Evolutionary conservation across 495 filamentous ascomycete species (phyloP).

Genomic region (Talaromyces adpressus): DNA sequence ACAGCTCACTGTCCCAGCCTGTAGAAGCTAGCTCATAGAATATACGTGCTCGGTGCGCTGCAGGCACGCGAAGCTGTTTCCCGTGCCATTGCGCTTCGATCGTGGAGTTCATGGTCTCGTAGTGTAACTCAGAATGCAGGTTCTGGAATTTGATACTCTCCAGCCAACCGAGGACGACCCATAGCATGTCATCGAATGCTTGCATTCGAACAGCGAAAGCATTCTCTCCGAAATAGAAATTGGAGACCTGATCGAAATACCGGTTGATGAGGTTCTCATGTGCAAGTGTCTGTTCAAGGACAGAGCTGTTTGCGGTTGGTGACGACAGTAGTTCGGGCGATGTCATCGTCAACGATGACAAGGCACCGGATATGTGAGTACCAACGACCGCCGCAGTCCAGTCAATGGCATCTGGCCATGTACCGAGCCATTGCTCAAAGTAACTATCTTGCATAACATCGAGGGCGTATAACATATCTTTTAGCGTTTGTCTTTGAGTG

Average conservation of each 20-base stretch:
- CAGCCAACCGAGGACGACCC: slow-evolving; percentile 92
- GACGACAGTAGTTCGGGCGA: slow-evolving; percentile 17
- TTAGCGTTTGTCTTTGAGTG: slow-evolving; percentile 18
- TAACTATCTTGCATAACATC: slow-evolving; percentile 69
- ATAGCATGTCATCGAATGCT: slow-evolving; percentile 94
- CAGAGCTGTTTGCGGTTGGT: slow-evolving; percentile 3
- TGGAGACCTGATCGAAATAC: slow-evolving; percentile 70
- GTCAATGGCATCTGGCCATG: slow-evolving; percentile 83
- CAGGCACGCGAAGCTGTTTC: slow-evolving; percentile 64
- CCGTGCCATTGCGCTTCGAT: slow-evolving; percentile 57
- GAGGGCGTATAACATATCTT: slow-evolving; percentile 52
- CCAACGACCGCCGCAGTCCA: slow-evolving; percentile 89
- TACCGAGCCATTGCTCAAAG: slow-evolving; percentile 71
- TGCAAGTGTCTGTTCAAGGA: slow-evolving; percentile 29
- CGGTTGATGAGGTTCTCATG: slow-evolving; percentile 70
- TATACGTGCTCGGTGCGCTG: slow-evolving; percentile 77
- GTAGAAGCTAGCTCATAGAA: slow-evolving; percentile 77
- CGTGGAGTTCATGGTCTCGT: slow-evolving; percentile 11
- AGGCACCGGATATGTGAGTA: slow-evolving; percentile 67
- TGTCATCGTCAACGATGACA: slow-evolving; percentile 53
- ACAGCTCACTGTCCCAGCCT: slow-evolving; percentile 80
- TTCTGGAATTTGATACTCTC: slow-evolving; percentile 72
- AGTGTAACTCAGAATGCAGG: slow-evolving; percentile 58
- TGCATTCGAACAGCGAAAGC: slow-evolving; percentile 66
- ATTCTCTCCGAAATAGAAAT: slow-evolving; percentile 85